These are phyloP conservation scores for Amorphotheca resinae DNA, from an alignment of 495 filamentous ascomycete genomes.

Conservation along the genomic window DNA sequence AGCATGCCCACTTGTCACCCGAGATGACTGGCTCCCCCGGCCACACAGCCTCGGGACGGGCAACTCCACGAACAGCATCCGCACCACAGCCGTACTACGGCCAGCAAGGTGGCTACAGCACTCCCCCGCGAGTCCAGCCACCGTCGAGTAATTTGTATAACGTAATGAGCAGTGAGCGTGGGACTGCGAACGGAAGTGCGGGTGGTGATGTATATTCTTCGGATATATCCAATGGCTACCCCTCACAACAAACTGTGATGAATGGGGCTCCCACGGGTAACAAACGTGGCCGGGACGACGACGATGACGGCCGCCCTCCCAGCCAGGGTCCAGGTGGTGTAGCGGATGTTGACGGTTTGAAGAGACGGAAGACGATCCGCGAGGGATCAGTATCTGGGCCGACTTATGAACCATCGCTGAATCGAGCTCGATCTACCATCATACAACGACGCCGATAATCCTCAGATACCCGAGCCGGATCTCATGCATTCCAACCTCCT, in stretches of 20 bases:
- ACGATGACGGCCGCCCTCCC: constrained; percentile 54
- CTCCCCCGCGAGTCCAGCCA: constrained; percentile 56
- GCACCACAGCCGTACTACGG: constrained; percentile 62
- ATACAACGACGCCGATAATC: constrained; percentile 25
- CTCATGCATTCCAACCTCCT: constrained; percentile 9
- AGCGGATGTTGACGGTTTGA: constrained; percentile 50
- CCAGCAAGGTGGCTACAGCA: constrained; percentile 56
- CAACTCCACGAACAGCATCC: constrained; percentile 68
- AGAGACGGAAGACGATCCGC: constrained; percentile 74
- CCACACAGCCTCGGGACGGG: constrained; percentile 78
- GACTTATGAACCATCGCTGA: constrained; percentile 33
- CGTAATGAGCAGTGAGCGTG: constrained; percentile 76
- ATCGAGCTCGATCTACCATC: constrained; percentile 30
- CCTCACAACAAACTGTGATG: constrained; percentile 41
- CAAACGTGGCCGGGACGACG: constrained; percentile 77
- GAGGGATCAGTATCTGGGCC: constrained; percentile 39
- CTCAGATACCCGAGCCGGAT: background rate
- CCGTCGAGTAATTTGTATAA: constrained; percentile 78
- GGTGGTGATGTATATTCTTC: constrained; percentile 55
- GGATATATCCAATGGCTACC: constrained; percentile 47
- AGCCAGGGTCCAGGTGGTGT: constrained; percentile 36
- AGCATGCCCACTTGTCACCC: constrained; percentile 70
- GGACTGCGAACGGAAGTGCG: constrained; percentile 51
- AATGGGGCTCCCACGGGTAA: constrained; percentile 54
- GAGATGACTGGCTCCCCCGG: constrained; percentile 77